A percentile compares a stretch with the other conserved stretches of the same genome.
These are phyloP conservation scores for Fomitiporia mediterranea DNA, from an alignment of 1,284 basidiomycete species.

Conservation along the genomic window DNA sequence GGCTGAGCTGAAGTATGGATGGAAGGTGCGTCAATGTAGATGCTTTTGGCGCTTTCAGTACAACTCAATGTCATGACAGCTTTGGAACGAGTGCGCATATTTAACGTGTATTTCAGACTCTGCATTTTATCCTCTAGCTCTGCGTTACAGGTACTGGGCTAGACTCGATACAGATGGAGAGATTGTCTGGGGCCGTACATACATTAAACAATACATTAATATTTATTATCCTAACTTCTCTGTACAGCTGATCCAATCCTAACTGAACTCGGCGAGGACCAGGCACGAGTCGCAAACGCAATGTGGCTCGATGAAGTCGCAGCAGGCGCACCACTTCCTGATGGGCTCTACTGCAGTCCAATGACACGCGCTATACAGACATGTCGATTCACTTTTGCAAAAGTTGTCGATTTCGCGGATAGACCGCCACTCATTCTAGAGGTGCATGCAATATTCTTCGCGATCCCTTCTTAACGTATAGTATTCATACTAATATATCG, in stretches of 20 bases:
- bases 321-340: constrained; percentile 54
- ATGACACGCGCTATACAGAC: constrained; percentile 71
- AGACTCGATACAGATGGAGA: constrained; percentile 66
- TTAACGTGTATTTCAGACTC: neutral
- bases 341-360: constrained; percentile 66
- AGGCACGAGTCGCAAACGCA: constrained; percentile 52
- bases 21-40: constrained; percentile 29
- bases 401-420: constrained; percentile 29
- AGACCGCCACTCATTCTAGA: constrained; percentile 29
- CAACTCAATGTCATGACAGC: too few species aligned
- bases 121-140: neutral
- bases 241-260: constrained; percentile 67
- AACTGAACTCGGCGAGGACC: constrained; percentile 58
- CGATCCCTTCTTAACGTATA: neutral
- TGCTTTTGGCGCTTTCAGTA: too few species aligned
- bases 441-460: constrained; percentile 21
- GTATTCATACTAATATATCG: neutral
- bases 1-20: constrained; percentile 68
- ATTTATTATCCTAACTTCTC: neutral
- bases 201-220: neutral
- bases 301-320: constrained; percentile 58
- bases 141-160: constrained; percentile 55
- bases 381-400: constrained; percentile 57
- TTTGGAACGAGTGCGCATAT: constrained; percentile 52
- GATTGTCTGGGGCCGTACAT: constrained; percentile 75